Conservation (phyloP, 805 yeast genomes). For the Cyberlindnera petersonii region DNA sequence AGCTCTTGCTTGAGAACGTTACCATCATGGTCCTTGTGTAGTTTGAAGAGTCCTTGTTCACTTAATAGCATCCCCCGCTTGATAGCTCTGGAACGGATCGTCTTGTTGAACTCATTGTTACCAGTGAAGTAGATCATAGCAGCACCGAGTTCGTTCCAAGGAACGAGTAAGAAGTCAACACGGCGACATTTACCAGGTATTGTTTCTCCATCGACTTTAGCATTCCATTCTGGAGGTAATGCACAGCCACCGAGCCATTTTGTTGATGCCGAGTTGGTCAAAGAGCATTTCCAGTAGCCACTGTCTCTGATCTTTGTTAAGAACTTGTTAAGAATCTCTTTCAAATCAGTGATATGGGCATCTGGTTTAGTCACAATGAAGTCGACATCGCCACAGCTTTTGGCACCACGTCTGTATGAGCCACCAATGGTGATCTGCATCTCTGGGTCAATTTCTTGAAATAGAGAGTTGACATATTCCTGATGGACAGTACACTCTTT, state of each 20-base stretch:
- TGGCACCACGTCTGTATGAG: constrained; percentile 47
- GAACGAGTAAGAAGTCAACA: constrained; percentile 47
- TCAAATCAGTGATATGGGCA: constrained; percentile 26
- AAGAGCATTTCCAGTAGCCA: constrained; percentile 28
- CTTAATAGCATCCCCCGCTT: constrained; percentile 36
- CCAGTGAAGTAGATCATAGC: constrained; percentile 53
- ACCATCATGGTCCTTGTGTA: constrained; percentile 10
- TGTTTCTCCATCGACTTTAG: constrained; percentile 31
- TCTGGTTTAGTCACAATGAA: constrained; percentile 39
- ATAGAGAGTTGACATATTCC: constrained; percentile 28
- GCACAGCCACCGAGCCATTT: constrained; percentile 38
- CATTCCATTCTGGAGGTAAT: constrained; percentile 24
- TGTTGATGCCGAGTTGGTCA: constrained; percentile 12
- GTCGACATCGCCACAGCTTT: constrained; percentile 50
- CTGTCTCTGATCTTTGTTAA: constrained; percentile 24
- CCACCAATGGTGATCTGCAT: constrained; percentile 43
- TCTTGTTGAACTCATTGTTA: constrained; percentile 47
- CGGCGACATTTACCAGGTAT: constrained; percentile 41
- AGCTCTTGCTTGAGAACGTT: constrained; percentile 18
- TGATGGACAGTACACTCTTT: constrained; percentile 40
- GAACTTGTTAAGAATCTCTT: constrained; percentile 22
- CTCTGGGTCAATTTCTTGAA: constrained; percentile 32
- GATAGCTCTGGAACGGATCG: constrained; percentile 40
- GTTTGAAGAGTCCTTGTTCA: constrained; percentile 40
- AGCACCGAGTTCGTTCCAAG: constrained; percentile 44